A percentile compares a stretch with the other conserved stretches of the same genome.
phyloP scores from a whole-genome alignment of 805 yeast genomes.

The Yarrowia divulgata region DNA sequence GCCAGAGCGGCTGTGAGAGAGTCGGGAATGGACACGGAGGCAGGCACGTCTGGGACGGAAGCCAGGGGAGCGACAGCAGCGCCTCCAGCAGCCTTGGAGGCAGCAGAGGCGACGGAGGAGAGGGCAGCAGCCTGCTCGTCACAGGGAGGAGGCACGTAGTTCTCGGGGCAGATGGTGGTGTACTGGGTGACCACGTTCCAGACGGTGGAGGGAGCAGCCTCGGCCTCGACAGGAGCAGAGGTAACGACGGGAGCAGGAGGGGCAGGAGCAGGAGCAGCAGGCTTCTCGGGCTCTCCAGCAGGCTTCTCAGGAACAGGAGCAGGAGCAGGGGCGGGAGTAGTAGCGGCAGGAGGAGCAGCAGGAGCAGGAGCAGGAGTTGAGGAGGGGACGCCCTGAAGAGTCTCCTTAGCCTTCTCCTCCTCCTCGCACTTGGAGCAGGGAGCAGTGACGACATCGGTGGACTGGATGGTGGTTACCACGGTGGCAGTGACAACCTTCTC shows the following conservation, averaged over 20 bases:
- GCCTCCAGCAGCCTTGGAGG: constrained; percentile 7
- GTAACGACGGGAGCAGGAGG: constrained; percentile 23
- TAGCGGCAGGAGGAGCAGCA: constrained; percentile 19
- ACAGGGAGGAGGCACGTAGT: constrained; percentile 38
- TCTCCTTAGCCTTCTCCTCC: constrained; percentile 35
- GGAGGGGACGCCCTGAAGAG: neutral
- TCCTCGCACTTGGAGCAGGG: constrained; percentile 38
- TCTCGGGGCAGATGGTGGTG: constrained; percentile 36
- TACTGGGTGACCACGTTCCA: constrained; percentile 39
- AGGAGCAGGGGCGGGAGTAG: constrained; percentile 36
- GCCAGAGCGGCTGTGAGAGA: constrained; percentile 23
- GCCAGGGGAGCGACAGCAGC: neutral
- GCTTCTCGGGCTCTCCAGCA: too few species aligned
- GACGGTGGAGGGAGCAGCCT: constrained; percentile 17
- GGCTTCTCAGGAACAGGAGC: neutral
- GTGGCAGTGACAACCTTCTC: constrained; percentile 32
- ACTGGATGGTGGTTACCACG: constrained; percentile 25
- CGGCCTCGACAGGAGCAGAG: constrained; percentile 40
- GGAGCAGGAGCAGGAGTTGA: constrained; percentile 28
- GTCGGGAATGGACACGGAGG: constrained; percentile 16
- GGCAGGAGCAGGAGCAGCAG: constrained; percentile 36
- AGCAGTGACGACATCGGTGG: constrained; percentile 20
- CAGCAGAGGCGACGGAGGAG: constrained; percentile 18
- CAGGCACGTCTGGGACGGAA: constrained; percentile 2
- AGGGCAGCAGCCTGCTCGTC: constrained; percentile 29